A percentile compares a stretch with the other conserved stretches of the same genome.
These are phyloP conservation scores for Fraxinus xanthoxyloides DNA, from an alignment of 305 asterid genomes.

Conservation along the genomic window DNA sequence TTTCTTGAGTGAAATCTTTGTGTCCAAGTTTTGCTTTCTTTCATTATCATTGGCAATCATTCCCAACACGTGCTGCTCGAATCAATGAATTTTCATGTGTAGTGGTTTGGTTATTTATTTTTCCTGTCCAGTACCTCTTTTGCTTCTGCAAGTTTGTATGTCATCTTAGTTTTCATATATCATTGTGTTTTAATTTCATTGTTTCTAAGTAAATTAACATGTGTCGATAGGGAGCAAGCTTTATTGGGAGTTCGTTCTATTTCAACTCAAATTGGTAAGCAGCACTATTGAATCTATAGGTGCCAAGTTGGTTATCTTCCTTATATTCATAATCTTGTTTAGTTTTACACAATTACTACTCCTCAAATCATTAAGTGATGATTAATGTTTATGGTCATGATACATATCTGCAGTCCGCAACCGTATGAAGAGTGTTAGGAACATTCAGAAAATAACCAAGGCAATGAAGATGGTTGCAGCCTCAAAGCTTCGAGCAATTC, in stretches of 20 bases:
- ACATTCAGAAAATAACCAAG: slow-evolving; percentile 95
- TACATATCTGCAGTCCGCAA: slow-evolving; percentile 37
- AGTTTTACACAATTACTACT: slow-evolving; percentile 8
- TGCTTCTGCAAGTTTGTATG: background rate
- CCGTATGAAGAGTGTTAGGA: slow-evolving; percentile 85
- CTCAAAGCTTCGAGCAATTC: slow-evolving; percentile 93
- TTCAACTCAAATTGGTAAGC: slow-evolving; percentile 87
- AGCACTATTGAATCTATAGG: background rate
- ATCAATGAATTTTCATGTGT: background rate
- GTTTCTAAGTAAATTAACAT: slow-evolving; percentile 20
- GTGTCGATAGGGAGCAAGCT: slow-evolving; percentile 60
- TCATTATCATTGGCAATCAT: background rate
- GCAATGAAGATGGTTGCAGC: slow-evolving; percentile 99
- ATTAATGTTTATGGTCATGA: slow-evolving; percentile 17
- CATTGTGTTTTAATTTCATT: background rate
- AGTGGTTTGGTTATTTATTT: background rate
- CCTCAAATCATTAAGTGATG: slow-evolving; percentile 8
- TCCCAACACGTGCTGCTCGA: background rate
- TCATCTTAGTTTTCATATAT: background rate
- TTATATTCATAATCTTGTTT: background rate
- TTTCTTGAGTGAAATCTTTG: background rate
- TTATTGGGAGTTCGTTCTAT: slow-evolving; percentile 63
- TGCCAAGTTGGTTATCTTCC: background rate
- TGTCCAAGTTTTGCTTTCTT: background rate
- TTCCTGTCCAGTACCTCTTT: background rate